These are phyloP conservation scores for Leucaena leucocephala DNA, from an alignment of 306 rosid genomes.

Conservation along the genomic window DNA sequence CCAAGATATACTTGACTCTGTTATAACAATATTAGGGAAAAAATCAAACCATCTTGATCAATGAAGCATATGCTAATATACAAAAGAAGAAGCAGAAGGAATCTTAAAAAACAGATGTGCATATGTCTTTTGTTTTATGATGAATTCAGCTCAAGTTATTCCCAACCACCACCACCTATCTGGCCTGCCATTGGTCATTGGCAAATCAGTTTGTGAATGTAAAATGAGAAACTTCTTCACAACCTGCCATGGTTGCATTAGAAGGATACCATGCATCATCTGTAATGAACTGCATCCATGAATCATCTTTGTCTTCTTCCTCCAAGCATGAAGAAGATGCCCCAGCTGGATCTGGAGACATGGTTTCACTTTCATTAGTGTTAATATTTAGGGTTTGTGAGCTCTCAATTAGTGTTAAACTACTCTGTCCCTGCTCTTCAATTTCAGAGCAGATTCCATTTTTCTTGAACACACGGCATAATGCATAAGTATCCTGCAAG, in stretches of 20 bases:
- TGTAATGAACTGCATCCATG: slow-evolving; percentile 96
- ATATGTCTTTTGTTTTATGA: slow-evolving; percentile 27
- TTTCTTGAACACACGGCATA: slow-evolving; percentile 97
- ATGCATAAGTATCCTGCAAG: slow-evolving; percentile 92
- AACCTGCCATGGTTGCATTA: slow-evolving; percentile 47
- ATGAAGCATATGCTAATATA: slow-evolving; percentile 39
- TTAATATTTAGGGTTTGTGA: slow-evolving; percentile 53
- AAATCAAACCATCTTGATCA: slow-evolving; percentile 51
- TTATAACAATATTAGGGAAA: background rate
- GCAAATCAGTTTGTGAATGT: slow-evolving; percentile 67
- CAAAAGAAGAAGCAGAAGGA: slow-evolving; percentile 39
- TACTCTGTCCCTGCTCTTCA: slow-evolving; percentile 81
- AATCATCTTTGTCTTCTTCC: slow-evolving; percentile 91
- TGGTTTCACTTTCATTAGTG: slow-evolving; percentile 64
- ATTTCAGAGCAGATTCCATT: slow-evolving; percentile 87
- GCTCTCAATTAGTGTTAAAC: slow-evolving; percentile 54
- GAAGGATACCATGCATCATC: slow-evolving; percentile 93
- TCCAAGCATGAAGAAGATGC: slow-evolving; percentile 75
- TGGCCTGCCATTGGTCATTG: slow-evolving; percentile 34
- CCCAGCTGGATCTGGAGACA: slow-evolving; percentile 79
- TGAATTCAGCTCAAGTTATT: slow-evolving; percentile 55
- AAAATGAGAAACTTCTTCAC: slow-evolving; percentile 65
- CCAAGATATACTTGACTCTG: background rate
- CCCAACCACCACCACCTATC: slow-evolving; percentile 70
- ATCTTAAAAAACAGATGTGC: slow-evolving; percentile 40